Evolutionary conservation across 306 rosid genomes (phyloP), one percentile per base, ranked within the genome.

Genomic region (Trifolium fragiferum): DNA sequence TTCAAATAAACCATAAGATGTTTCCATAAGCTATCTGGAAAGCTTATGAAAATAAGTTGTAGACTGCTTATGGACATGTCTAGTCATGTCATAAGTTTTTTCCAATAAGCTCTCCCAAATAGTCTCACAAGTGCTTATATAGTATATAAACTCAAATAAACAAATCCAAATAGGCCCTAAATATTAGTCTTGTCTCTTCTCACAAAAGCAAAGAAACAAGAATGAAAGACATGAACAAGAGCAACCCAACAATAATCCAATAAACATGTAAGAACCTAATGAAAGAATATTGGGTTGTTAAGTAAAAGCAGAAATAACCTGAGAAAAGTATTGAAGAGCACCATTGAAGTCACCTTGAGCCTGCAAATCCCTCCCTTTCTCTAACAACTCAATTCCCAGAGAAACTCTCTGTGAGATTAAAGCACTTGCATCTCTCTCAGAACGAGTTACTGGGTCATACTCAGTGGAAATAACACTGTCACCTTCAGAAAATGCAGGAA

Each of bases 291-390:
- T 47, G 27, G 55, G 33, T 4, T 30, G 33, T 10, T 38, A 18
- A 66, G 10, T 0, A 20, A 8, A 20, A 8, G 7, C 6, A 33
- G 1, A 4, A 54, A 54, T 66, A 12, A 87, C 97, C 90, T 79
- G 84, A 63, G 97, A 83, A 40, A 88, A 92, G 81, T 79, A 88
- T 12, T 47, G 8, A 82, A 92, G 96, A 64, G 96, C 92, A 43
- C 76, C 90, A 72, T 49, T 62, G 23, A 88, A 92, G 81, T 92
- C 92, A 35, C 93, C 91, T 43, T 53, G 81, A 30, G 93, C 93
- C 74, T 88, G 93, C 70, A 85, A 85, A 40, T 86, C 93, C 62
- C 87, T 89, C 15, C 93, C 97, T 68, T 83, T 92, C 68, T 89
- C 96, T 83, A 89, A 82, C 84, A 89, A 81, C 15, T 84, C 88